Evolutionary conservation across 805 yeast genomes (phyloP).

Genomic region (Torulaspora franciscae): DNA sequence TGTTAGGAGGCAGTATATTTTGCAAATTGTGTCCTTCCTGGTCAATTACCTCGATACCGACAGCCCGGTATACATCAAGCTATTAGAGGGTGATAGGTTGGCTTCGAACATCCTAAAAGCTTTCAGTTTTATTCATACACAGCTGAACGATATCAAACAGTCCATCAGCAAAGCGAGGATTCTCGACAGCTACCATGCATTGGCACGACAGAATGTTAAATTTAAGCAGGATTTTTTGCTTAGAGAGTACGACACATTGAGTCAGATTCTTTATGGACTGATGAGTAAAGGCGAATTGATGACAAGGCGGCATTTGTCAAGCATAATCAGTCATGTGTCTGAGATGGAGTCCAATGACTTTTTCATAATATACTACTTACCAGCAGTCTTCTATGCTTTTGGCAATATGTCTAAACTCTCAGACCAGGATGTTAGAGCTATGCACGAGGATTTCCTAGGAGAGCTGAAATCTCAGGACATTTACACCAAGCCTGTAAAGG

Average conservation of each 20-base stretch:
- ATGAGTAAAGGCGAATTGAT: constrained; percentile 37
- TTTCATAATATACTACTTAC: constrained; percentile 59
- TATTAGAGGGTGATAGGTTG: constrained; percentile 25
- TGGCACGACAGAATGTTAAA: constrained; percentile 45
- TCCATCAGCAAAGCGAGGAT: constrained; percentile 48
- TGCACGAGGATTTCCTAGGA: constrained; percentile 38
- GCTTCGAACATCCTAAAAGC: constrained; percentile 47
- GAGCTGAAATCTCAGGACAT: constrained; percentile 41
- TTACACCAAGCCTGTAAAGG: constrained; percentile 45
- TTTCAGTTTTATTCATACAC: constrained; percentile 53
- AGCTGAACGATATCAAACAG: constrained; percentile 52
- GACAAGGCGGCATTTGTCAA: constrained; percentile 35
- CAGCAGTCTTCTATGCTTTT: constrained; percentile 48
- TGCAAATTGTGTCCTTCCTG: constrained; percentile 54
- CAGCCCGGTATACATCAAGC: constrained; percentile 14
- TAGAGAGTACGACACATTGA: constrained; percentile 64
- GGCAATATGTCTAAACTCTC: constrained; percentile 37
- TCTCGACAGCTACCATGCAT: constrained; percentile 45
- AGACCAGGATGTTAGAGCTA: constrained; percentile 36
- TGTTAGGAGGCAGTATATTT: constrained; percentile 63
- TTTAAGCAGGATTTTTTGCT: constrained; percentile 60
- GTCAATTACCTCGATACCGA: constrained; percentile 24
- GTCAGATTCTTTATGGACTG: constrained; percentile 57
- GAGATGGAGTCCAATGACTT: constrained; percentile 56
- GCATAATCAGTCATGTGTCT: constrained; percentile 44